Base-by-base conservation (phyloP, 768 basidiomycete genomes). In the Termitomyces sp. region DNA sequence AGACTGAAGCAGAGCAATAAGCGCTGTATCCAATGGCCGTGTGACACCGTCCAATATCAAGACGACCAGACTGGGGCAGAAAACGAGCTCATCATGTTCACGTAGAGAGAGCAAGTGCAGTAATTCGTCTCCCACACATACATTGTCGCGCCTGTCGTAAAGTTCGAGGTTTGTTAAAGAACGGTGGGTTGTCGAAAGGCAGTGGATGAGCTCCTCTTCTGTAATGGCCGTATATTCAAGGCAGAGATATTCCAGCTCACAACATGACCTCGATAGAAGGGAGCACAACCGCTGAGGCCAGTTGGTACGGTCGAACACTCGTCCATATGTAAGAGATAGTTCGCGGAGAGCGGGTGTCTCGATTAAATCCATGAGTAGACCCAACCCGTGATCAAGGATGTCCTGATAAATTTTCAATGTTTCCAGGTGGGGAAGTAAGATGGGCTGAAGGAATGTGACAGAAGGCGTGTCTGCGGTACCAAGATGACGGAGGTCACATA, bases 201-300 rank as follows among this genome's bases (percentile, higher is more conserved):
- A 62, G 28, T 63, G 63, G 16, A 61, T 57, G 12, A 68, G 61
- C 44, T 64, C 60, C 18, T 53, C 58, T 38, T 66, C 63, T 2
- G 54, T 58, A 8, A 70, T 65, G 26, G 60, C 63, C 2, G 63
- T 63, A 43, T 53, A 64, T 53, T 68, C 66, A 14, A 50, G 33
- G 33, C 13, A 50, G 6, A 35, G 33, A 22, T 6, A 32, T 3
- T 50, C 20, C 49, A 50, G 20, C 33, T 50, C 20, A 14, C 20
- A 35, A 35, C 33, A 35, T 14, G 49, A 35, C 35, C 33, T 50
- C 18, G 33, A 33, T 12, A 49, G 48, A 14, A 49, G 32, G 20
- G 49, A 50, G 6, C 35, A 2, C 20, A 50, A 50, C 20, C 22
- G 20, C 22, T 22, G 49, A 9, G 49, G 20, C 33, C 33, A 35